Evolutionary conservation across 202 grass and related monocot species (phyloP), one percentile per base, ranked within the genome.

Genomic region (Panicum virgatum): DNA sequence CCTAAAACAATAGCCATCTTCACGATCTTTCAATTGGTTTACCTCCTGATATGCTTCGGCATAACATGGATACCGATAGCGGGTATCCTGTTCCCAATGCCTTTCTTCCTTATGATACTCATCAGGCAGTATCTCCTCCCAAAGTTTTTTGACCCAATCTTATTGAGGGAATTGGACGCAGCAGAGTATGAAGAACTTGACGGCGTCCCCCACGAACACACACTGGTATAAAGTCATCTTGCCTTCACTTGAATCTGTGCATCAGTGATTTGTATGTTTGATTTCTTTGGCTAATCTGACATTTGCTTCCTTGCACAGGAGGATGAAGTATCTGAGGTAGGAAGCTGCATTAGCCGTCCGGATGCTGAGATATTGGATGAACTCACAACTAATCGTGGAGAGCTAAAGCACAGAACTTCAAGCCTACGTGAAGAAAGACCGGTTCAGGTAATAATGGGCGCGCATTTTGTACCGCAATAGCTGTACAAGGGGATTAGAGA

Each of bases 61-160:
- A 91, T 92, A 84, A 98, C 92, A 36, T 95, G 92, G 96, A 98
- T 98, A 86, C 96, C 96, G 1, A 83, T 95, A 66, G 96, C 84
- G 18, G 96, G 96, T 58, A 87, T 95, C 61, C 72, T 98, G 22
- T 98, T 98, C 64, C 96, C 92, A 1, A 19, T 98, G 61, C 92
- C 92, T 53, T 98, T 98, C 80, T 98, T 98, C 82, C 77, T 98
- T 58, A 88, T 98, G 79, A 92, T 98, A 64, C 36, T 72, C 74
- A 83, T 98, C 66, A 95, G 96, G 76, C 90, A 95, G 77, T 57
- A 95, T 69, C 27, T 93, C 44, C 86, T 98, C 9, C 96, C 96
- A 11, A 98, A 91, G 79, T 86, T 95, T 73, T 95, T 98, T 18
- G 78, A 93, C 12, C 80, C 90, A 11, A 68, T 45, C 9, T 72